These are phyloP conservation scores for Clathrospora elynae DNA, from an alignment of 2,329 filamentous ascomycete species.

Conservation along the genomic window DNA sequence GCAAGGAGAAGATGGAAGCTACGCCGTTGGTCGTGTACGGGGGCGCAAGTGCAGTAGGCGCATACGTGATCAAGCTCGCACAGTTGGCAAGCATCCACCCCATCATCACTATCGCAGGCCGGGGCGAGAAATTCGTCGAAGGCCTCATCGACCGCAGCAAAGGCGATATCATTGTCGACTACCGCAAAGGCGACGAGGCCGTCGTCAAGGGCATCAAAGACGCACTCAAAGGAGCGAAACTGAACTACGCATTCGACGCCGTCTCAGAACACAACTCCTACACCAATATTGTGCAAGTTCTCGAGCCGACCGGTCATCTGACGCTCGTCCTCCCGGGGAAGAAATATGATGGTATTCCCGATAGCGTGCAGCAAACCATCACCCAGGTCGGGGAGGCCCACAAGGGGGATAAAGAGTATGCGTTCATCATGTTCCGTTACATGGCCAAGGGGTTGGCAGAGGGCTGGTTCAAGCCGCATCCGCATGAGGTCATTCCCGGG, in stretches of 20 bases:
- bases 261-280: constrained; percentile 58
- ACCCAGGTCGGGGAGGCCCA: constrained; percentile 49
- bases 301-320: constrained; percentile 43
- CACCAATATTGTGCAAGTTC: constrained; percentile 47
- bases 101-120: constrained; percentile 51
- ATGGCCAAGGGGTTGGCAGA: constrained; percentile 55
- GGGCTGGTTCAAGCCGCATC: constrained; percentile 58
- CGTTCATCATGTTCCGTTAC: constrained; percentile 52
- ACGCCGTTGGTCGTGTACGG: constrained; percentile 51
- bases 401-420: constrained; percentile 49
- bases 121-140: constrained; percentile 46
- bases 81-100: constrained; percentile 49
- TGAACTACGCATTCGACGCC: constrained; percentile 63
- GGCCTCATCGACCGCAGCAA: constrained; percentile 46
- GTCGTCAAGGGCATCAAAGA: constrained; percentile 50
- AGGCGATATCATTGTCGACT: constrained; percentile 56
- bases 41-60: constrained; percentile 49
- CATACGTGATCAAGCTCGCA: constrained; percentile 51
- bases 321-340: constrained; percentile 52
- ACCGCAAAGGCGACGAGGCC: constrained; percentile 59
- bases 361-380: constrained; percentile 44
- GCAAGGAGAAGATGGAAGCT: constrained; percentile 10
- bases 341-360: constrained; percentile 51
- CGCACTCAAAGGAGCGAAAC: constrained; percentile 51
- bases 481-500: constrained; percentile 58